These are phyloP conservation scores for Suillus ampliporus DNA, from an alignment of 768 basidiomycete species.

Conservation along the genomic window DNA sequence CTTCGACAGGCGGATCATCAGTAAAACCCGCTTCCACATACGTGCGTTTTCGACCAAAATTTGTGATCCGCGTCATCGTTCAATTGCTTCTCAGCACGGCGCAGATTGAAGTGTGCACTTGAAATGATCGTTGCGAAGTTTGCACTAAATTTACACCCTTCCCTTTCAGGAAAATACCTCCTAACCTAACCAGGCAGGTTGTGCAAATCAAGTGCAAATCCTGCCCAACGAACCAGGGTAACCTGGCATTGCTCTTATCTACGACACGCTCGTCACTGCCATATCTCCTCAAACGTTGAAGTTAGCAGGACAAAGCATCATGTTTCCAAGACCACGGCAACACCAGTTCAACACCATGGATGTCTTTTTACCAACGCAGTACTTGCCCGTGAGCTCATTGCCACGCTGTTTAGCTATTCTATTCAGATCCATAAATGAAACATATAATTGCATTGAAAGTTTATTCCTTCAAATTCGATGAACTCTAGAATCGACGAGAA, in stretches of 20 bases:
- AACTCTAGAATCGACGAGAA: background rate
- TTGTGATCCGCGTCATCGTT: slow-evolving; percentile 75
- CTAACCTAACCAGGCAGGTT: background rate
- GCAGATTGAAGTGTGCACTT: background rate
- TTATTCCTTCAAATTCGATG: background rate
- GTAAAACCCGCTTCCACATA: slow-evolving; percentile 69
- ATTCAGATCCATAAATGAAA: background rate
- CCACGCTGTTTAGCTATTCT: background rate
- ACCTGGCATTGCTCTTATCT: too few species aligned
- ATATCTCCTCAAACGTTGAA: too few species aligned
- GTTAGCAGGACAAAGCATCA: too few species aligned
- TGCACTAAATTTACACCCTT: background rate
- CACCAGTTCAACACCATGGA: too few species aligned
- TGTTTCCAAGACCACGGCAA: too few species aligned
- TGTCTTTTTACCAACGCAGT: background rate
- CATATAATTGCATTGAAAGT: background rate
- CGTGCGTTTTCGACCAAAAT: slow-evolving; percentile 75
- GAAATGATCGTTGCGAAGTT: background rate
- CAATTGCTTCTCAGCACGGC: background rate
- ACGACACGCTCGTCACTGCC: too few species aligned
- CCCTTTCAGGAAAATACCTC: background rate
- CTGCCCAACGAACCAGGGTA: too few species aligned
- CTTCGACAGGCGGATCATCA: slow-evolving; percentile 17
- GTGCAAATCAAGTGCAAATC: too few species aligned
- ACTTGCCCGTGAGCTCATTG: background rate